A percentile compares a stretch with the other conserved stretches of the same genome.
These are phyloP conservation scores for Chaetomiaceae sp. DNA, from an alignment of 2,329 filamentous ascomycete genomes.

Conservation along the genomic window DNA sequence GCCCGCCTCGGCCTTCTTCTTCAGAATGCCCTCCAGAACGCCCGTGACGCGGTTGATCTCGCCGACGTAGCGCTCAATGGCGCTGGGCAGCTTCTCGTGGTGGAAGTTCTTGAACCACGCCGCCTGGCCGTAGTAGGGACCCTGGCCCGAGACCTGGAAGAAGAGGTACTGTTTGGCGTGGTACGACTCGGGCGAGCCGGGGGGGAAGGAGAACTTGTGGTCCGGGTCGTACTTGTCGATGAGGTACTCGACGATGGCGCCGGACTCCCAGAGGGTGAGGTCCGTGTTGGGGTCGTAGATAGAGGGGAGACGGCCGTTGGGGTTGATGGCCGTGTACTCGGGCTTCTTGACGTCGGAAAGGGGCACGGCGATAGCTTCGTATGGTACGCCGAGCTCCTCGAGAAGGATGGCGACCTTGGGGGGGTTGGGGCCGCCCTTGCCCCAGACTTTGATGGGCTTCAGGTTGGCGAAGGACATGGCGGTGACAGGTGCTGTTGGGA, in stretches of 20 bases:
- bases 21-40: slow-evolving; percentile 22
- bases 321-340: slow-evolving; percentile 30
- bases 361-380: slow-evolving; percentile 18
- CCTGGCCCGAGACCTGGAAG: slow-evolving; percentile 41
- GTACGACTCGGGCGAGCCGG: slow-evolving; percentile 31
- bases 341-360: slow-evolving; percentile 29
- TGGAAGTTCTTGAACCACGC: slow-evolving; percentile 28
- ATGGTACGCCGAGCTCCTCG: slow-evolving; percentile 30
- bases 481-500: not conserved
- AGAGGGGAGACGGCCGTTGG: slow-evolving; percentile 34
- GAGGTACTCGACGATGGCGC: slow-evolving; percentile 47
- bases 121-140: slow-evolving; percentile 39
- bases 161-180: slow-evolving; percentile 38
- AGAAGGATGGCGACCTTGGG: slow-evolving; percentile 27
- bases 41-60: slow-evolving; percentile 26
- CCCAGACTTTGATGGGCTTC: slow-evolving; percentile 30
- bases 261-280: slow-evolving; percentile 45
- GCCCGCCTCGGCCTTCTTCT: slow-evolving; percentile 4
- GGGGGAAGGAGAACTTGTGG: slow-evolving; percentile 36
- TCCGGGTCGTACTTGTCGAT: slow-evolving; percentile 41
- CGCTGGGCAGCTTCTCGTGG: slow-evolving; percentile 22
- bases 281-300: slow-evolving; percentile 37
- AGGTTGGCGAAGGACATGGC: slow-evolving; percentile 11
- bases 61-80: slow-evolving; percentile 22
- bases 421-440: slow-evolving; percentile 11